Evolutionary conservation across 192 early-diverging fungal genomes (phyloP), one percentile per base, ranked within the genome.

Genomic region (Neocallimastix lanati): DNA sequence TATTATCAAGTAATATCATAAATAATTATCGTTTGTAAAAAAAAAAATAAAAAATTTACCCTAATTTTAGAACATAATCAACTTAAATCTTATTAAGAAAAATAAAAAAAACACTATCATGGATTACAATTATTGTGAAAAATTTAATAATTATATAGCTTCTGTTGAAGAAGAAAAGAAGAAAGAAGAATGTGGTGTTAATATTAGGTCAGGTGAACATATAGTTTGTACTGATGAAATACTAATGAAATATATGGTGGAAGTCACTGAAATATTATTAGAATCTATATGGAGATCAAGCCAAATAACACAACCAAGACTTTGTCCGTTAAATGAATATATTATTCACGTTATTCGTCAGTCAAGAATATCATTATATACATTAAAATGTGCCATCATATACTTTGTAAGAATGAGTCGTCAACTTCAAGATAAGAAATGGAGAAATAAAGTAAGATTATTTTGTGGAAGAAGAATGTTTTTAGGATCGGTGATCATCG

Each of bases 391-490:
- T 67, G 21, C 50, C 11, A 67, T 67, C 9, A 67, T 67, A 7
- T 67, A 67, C n/a, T 67, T 67, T 67, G 25, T 67, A 0, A 25
- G 50, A 9, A 67, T 67, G 0, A 67, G 50, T 67, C 50, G 50
- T 9, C 50, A 67, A n/a, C 18, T 67, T 25, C 50, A 67, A 21
- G 50, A 67, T 67, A 25, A 25, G 9, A 67, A 25, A 67, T 67
- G 50, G 50, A 25, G 9, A n/a, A n/a, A 21, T 7, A 67, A n/a
- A n/a, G 16, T 67, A 11, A 67, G 50, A 67, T 25, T 67, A n/a
- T 67, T 67, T 21, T 93, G 91, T 79, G 92, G 90, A 13, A 90
- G 93, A 78, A 90, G 93, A 82, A 91, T 96, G 88, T 96, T 95
- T 86, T 84, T 95, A 30, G 90, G 92, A 29, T 88, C 95, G 0